Evolutionary conservation across 768 basidiomycete genomes (phyloP).

Genomic region (Lentinula raphanica): DNA sequence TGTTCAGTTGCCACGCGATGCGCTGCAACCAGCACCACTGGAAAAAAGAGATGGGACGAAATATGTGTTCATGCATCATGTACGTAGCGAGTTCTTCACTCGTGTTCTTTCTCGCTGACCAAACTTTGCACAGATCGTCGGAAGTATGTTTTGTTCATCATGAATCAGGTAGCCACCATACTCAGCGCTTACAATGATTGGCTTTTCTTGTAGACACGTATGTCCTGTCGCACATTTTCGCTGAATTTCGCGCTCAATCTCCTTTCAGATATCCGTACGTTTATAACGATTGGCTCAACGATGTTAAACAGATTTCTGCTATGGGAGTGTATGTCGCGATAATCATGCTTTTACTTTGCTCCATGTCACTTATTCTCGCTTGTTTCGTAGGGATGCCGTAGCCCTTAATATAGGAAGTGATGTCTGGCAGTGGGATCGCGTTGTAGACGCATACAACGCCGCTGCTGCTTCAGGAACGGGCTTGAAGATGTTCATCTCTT

Average conservation of each 20-base stretch:
- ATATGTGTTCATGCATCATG: slow-evolving; percentile 51
- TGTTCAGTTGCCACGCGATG: not conserved
- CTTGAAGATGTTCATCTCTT: slow-evolving; percentile 54
- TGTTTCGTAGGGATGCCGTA: slow-evolving; percentile 43
- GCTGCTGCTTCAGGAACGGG: slow-evolving; percentile 31
- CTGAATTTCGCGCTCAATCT: not conserved
- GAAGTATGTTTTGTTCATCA: slow-evolving; percentile 30
- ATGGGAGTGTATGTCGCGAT: slow-evolving; percentile 42
- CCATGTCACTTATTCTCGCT: slow-evolving; percentile 20
- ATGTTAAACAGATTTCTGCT: slow-evolving; percentile 35
- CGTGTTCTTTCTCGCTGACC: not conserved
- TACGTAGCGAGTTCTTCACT: slow-evolving; percentile 20
- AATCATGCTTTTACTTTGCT: not conserved
- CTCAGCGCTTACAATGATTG: too few relatives aligned
- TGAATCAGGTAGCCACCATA: not conserved
- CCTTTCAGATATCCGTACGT: slow-evolving; percentile 34
- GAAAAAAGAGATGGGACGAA: slow-evolving; percentile 16
- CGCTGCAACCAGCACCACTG: not conserved
- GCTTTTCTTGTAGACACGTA: slow-evolving; percentile 36
- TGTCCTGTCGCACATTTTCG: slow-evolving; percentile 9
- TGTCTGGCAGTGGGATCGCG: slow-evolving; percentile 25
- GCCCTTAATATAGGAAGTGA: slow-evolving; percentile 59
- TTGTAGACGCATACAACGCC: slow-evolving; percentile 23
- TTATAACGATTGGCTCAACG: slow-evolving; percentile 34
- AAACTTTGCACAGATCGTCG: slow-evolving; percentile 33